Evolutionary conservation across 495 filamentous ascomycete species (phyloP), one percentile per base, ranked within the genome.

Genomic region (Tetracladium marchalianum): DNA sequence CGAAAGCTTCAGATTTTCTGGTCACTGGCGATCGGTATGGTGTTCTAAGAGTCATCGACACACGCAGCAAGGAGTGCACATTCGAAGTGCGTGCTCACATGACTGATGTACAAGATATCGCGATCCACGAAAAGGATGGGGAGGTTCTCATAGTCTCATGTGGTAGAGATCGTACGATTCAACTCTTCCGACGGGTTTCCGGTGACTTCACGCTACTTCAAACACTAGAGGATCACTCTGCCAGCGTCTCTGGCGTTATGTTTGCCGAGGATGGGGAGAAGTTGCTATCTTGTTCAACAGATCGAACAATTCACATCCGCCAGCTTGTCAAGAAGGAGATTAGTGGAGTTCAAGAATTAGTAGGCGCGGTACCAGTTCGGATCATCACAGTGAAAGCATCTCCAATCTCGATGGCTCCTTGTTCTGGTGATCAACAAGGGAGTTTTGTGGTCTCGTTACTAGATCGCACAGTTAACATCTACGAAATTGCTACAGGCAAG

Each of bases 151-250:
- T 97, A 37, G 87, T 84, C 16, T 87, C 78, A 17, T 85, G 81
- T 57, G 84, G 89, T 32, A 77, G 90, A 52, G 92, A 98, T 66
- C 82, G 92, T 37, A 94, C 82, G 40, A 76, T 92, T 16, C 92
- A 98, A 62, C 69, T 97, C 15, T 97, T 95, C 60, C 70, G 77
- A 44, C 74, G 74, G 55, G 62, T 61, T 27, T 64, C 68, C 0
- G 66, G 67, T 0, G 66, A 67, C 5, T 71, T 84, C 57, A 66
- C 71, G 36, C 59, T 89, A 32, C 63, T 84, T 32, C 85, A 90
- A 58, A 87, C 85, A 0, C 66, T 89, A 59, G 80, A 88, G 49
- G 85, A 90, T 34, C 85, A 90, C 59, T 80, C 82, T 13, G 84
- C 79, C 1, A 77, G 77, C 35, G 81, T 90, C 11, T 76, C 65